Evolutionary conservation across 73 alveolate species (phyloP), one percentile per base, ranked within the genome.

Genomic region (Blepharisma stoltei): DNA sequence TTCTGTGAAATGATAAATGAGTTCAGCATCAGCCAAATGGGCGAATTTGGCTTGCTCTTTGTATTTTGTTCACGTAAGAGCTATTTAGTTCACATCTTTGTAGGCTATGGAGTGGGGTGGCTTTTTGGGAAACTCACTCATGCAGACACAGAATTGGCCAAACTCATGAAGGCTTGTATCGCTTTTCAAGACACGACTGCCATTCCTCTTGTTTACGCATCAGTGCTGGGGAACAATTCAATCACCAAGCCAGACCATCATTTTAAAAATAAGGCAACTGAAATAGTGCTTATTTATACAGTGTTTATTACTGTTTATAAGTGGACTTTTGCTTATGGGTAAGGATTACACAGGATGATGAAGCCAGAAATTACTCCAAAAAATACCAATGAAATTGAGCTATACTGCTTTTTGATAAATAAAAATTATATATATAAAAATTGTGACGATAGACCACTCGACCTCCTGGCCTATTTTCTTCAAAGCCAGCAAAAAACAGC

Each of bases 161-260:
- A 25, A 60, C 45, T 60, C 11, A 18, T 25, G 23, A 60, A 14
- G 73, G 23, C 23, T 9, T 60, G 49, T 3, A 60, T 60, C 38
- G 38, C 48, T 14, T 60, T 60, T 25, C 73, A 60, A 60, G 73
- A 60, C 14, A 60, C 73, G 2, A 60, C 73, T 9, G 73, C 73
- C 0, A 60, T 60, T 25, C 73, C 73, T 60, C 5, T 60, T 1
- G 46, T 60, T 38, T 18, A 14, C 2, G 73, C 73, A 18, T 20
- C 49, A 14, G 73, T 25, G 2, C 45, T 60, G 38, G 73, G 48
- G 46, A 11, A 60, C 18, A 25, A 38, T 11, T 20, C 49, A 9
- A 18, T 60, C 46, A 38, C 45, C 14, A 25, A 60, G 14, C 46
- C n/a, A 8, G 23, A 9, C 14, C 11, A 14, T 20, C 48, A 60